phyloP scores from a whole-genome alignment of 148 eudicot species.

The Heliosperma pusillum region DNA sequence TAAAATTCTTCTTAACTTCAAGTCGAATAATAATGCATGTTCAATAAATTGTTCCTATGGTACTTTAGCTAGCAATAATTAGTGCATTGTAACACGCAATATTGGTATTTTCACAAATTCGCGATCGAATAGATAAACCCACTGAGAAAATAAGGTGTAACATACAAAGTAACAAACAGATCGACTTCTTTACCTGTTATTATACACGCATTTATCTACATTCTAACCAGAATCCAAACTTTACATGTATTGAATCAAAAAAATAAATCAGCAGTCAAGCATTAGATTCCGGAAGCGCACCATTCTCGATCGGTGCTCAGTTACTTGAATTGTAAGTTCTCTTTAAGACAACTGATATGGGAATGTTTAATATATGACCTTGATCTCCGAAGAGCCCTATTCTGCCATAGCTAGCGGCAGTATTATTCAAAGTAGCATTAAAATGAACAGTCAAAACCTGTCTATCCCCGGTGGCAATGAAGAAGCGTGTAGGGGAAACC shows the following conservation, averaged over 20 bases:
- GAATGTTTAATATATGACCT: conserved; percentile 72
- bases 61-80: conserved; percentile 1
- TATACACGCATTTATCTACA: conserved; percentile 34
- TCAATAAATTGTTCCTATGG: background rate
- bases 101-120: background rate
- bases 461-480: conserved; percentile 54
- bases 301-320: conserved; percentile 6
- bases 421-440: conserved; percentile 52
- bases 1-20: background rate
- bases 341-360: conserved; percentile 67
- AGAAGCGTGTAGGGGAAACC: conserved; percentile 62
- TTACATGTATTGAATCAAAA: conserved; percentile 29
- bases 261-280: conserved; percentile 15
- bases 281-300: conserved; percentile 3
- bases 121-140: background rate
- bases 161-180: background rate
- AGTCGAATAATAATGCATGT: background rate
- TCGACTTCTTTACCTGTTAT: conserved; percentile 15
- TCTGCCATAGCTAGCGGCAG: conserved; percentile 73
- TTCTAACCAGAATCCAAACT: conserved; percentile 18
- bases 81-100: conserved; percentile 3
- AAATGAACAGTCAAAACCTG: conserved; percentile 55
- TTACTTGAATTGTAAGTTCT: conserved; percentile 36
- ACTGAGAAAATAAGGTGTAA: conserved; percentile 1
- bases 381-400: conserved; percentile 79